Evolutionary conservation across 345 rosid species (phyloP).

Genomic region (Hibiscus tridactylites): DNA sequence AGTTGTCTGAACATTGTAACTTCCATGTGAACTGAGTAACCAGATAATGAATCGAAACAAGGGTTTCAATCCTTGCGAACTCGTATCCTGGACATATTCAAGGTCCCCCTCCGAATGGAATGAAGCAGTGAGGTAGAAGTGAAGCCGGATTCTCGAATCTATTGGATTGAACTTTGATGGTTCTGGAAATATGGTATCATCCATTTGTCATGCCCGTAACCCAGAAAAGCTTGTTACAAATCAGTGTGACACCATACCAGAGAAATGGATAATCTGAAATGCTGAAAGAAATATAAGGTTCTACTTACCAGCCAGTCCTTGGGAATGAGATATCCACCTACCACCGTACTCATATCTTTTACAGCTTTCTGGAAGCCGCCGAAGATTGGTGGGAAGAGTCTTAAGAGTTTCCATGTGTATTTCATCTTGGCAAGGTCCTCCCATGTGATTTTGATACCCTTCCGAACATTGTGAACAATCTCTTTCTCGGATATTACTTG

Average conservation of each 20-base stretch:
- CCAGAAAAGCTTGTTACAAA: background rate
- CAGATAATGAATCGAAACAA: slow-evolving; percentile 35
- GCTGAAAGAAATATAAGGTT: background rate
- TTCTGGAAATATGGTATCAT: slow-evolving; percentile 32
- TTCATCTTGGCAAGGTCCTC: too few relatives aligned
- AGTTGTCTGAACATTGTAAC: slow-evolving; percentile 23
- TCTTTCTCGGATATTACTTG: too few relatives aligned
- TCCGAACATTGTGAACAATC: too few relatives aligned
- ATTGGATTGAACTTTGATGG: slow-evolving; percentile 37
- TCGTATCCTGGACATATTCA: slow-evolving; percentile 51
- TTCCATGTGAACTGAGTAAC: slow-evolving; percentile 44
- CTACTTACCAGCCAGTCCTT: slow-evolving; percentile 46
- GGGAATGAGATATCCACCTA: slow-evolving; percentile 42
- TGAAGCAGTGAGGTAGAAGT: slow-evolving; percentile 41
- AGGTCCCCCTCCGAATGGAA: slow-evolving; percentile 43
- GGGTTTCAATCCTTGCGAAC: slow-evolving; percentile 45
- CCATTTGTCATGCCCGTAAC: slow-evolving; percentile 24
- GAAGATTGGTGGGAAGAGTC: too few relatives aligned
- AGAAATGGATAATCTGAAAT: background rate
- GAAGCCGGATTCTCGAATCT: slow-evolving; percentile 39
- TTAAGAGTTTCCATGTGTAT: too few relatives aligned
- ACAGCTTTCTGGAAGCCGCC: too few relatives aligned
- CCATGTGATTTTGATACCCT: too few relatives aligned
- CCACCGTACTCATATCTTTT: slow-evolving; percentile 31
- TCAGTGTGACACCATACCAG: background rate